phyloP scores from a whole-genome alignment of 305 asterid genomes.

The Ilex paraguariensis region DNA sequence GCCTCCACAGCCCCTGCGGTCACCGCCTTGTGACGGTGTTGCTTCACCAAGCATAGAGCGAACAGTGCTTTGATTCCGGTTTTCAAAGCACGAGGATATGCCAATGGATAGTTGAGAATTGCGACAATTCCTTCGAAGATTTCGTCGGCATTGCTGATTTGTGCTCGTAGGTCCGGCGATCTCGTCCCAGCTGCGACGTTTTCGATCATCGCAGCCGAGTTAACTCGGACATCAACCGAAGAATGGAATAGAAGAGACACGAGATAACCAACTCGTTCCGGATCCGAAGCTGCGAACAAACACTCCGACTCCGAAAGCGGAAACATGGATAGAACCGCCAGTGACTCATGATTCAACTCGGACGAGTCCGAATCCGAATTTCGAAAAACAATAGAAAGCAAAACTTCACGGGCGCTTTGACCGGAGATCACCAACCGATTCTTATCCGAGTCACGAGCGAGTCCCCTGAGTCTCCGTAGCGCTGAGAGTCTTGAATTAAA shows the following conservation, averaged over 20 bases:
- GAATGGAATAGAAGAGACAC: constrained; percentile 72
- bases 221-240: constrained; percentile 70
- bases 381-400: no score
- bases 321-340: constrained; percentile 62
- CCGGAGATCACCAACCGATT: constrained; percentile 64
- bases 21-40: no score
- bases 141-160: constrained; percentile 52
- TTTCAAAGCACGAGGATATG: constrained; percentile 64
- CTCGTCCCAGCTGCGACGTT: constrained; percentile 53
- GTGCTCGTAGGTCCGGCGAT: constrained; percentile 70
- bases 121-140: constrained; percentile 76
- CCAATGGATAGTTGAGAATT: constrained; percentile 53
- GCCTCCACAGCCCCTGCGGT: no score
- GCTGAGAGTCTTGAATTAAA: constrained; percentile 52
- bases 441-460: constrained; percentile 89
- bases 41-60: constrained; percentile 30
- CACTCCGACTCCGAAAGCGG: constrained; percentile 66
- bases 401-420: constrained; percentile 2
- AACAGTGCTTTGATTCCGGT: constrained; percentile 66
- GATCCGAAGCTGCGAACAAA: constrained; percentile 51
- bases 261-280: constrained; percentile 43
- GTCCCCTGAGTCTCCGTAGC: constrained; percentile 50
- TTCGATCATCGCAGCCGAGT: constrained; percentile 89
- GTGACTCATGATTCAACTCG: constrained; percentile 57
- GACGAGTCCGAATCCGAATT: constrained; percentile 24